Conservation (phyloP, 2,329 filamentous ascomycete species). For the Beauveria varroae region DNA sequence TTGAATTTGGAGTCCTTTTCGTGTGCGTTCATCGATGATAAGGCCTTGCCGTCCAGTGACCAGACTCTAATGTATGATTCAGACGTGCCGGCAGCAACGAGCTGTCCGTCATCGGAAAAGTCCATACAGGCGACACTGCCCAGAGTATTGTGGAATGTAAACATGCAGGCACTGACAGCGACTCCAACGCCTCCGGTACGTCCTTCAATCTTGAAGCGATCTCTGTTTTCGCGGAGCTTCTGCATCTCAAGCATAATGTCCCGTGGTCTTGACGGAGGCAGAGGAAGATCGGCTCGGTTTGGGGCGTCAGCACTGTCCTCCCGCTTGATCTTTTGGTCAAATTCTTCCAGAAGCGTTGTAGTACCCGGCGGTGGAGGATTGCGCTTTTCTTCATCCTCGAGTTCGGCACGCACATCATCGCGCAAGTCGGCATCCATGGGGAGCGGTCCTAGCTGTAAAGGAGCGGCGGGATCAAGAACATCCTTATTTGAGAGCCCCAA, state of each 20-base stretch:
- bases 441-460: conserved; percentile 70
- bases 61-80: conserved; percentile 96
- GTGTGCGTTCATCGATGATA: conserved; percentile 57
- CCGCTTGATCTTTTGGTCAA: conserved; percentile 79
- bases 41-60: conserved; percentile 77
- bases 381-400: conserved; percentile 76
- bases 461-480: conserved; percentile 46
- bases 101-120: conserved; percentile 82
- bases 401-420: conserved; percentile 77
- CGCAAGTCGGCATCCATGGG: conserved; percentile 78
- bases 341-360: conserved; percentile 73
- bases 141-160: conserved; percentile 94
- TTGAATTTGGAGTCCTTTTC: conserved; percentile 53
- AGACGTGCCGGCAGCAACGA: conserved; percentile 82
- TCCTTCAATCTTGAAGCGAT: conserved; percentile 81
- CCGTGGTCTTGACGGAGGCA: conserved; percentile 78
- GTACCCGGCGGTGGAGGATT: conserved; percentile 65
- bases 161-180: conserved; percentile 87
- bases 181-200: conserved; percentile 77
- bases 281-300: conserved; percentile 68
- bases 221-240: conserved; percentile 85
- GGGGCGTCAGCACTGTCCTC: conserved; percentile 84
- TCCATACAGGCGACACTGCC: conserved; percentile 90
- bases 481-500: conserved; percentile 56
- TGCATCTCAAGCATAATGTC: conserved; percentile 94